A percentile compares a stretch with the other conserved stretches of the same genome.
phyloP scores from a whole-genome alignment of 192 early-diverging fungal genomes.

The Entomortierella chlamydospora region DNA sequence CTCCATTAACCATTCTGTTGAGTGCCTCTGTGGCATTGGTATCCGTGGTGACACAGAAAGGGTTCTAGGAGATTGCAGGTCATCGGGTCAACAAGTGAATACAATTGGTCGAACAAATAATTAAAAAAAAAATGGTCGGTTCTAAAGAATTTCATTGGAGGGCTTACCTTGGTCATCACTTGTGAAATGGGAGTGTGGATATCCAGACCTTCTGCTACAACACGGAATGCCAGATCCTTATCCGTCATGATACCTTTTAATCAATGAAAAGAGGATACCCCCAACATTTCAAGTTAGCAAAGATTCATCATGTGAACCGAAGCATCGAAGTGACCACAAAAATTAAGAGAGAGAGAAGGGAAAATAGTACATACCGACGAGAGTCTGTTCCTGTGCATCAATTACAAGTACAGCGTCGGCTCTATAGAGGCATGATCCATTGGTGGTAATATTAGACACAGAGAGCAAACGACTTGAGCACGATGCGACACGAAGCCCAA shows the following conservation, averaged over 20 bases:
- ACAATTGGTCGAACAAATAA: no score
- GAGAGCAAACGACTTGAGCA: conserved; percentile 10
- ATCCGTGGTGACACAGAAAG: conserved; percentile 81
- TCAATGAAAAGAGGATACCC: no score
- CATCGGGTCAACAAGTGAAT: no score
- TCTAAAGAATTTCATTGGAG: no score
- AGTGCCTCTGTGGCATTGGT: conserved; percentile 81
- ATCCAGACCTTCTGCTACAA: conserved; percentile 81
- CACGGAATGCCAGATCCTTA: conserved; percentile 91
- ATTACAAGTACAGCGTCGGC: conserved; percentile 58
- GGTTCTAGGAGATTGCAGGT: no score
- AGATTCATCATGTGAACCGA: neutral
- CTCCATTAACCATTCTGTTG: conserved; percentile 81
- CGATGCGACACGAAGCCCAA: neutral
- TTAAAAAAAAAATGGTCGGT: no score
- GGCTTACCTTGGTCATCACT: conserved; percentile 76
- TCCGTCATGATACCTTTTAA: conserved; percentile 88
- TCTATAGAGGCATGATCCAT: conserved; percentile 10
- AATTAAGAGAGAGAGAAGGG: neutral
- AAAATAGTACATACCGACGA: conserved; percentile 31
- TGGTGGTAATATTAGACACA: neutral
- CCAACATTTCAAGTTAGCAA: no score
- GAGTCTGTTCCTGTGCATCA: conserved; percentile 50
- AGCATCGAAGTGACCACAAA: neutral
- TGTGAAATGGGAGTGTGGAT: conserved; percentile 73